Evolutionary conservation across 805 yeast species (phyloP).

Genomic region (Candida pini): DNA sequence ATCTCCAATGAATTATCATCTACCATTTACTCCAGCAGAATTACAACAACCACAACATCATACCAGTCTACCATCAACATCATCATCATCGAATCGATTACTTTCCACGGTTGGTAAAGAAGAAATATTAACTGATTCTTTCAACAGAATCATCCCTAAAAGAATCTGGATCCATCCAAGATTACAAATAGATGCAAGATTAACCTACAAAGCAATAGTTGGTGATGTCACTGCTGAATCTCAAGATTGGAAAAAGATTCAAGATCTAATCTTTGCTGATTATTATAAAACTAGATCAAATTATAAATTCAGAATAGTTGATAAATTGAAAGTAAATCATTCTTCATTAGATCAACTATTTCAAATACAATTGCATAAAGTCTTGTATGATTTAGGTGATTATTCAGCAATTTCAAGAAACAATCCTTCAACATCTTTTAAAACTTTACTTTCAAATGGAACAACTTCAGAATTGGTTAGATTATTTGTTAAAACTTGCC

Average conservation of each 20-base stretch:
- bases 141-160: constrained; percentile 21
- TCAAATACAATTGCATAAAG: constrained; percentile 7
- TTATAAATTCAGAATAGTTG: constrained; percentile 18
- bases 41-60: too few relatives aligned
- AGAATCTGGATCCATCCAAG: constrained; percentile 31
- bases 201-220: constrained; percentile 23
- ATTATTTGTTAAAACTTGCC: constrained; percentile 20
- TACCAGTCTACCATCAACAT: not conserved
- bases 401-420: not conserved
- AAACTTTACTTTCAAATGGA: constrained; percentile 13
- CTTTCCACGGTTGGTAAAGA: constrained; percentile 3
- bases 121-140: too few relatives aligned
- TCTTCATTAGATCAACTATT: not conserved
- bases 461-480: constrained; percentile 19
- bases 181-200: constrained; percentile 24
- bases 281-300: constrained; percentile 10
- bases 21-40: not conserved
- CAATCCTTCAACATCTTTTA: constrained; percentile 9
- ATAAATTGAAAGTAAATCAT: constrained; percentile 12
- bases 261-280: constrained; percentile 25
- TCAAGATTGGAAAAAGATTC: constrained; percentile 16
- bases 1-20: not conserved
- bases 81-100: not conserved
- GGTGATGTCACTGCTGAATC: constrained; percentile 19
- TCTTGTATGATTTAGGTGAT: constrained; percentile 15